Conservation (phyloP, 192 early-diverging fungal genomes). For the Coemansia sp. region DNA sequence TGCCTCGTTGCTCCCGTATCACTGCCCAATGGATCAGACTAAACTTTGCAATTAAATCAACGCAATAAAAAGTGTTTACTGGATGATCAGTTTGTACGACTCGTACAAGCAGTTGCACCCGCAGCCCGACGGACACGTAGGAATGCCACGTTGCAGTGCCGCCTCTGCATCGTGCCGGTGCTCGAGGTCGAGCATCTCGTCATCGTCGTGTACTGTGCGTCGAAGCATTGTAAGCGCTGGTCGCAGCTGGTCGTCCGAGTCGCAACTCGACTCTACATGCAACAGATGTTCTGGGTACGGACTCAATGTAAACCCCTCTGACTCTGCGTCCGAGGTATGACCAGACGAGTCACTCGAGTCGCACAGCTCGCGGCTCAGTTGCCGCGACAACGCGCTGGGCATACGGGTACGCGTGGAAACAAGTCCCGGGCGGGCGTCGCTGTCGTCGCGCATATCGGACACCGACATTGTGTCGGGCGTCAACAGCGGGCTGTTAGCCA, state of each 20-base stretch:
- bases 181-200: slow-evolving; percentile 5
- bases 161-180: slow-evolving; percentile 4
- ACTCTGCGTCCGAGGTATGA: background rate
- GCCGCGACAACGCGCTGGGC: slow-evolving; percentile 11
- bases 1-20: slow-evolving; percentile 38
- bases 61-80: background rate
- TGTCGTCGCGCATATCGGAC: background rate
- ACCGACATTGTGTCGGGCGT: too few relatives aligned
- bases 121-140: slow-evolving; percentile 49
- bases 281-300: background rate
- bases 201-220: background rate
- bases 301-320: background rate
- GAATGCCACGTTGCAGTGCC: slow-evolving; percentile 17
- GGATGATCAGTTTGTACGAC: slow-evolving; percentile 18
- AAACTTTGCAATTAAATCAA: background rate
- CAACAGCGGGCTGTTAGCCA: too few relatives aligned
- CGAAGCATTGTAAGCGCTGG: slow-evolving; percentile 3
- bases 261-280: slow-evolving; percentile 22
- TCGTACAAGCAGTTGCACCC: slow-evolving; percentile 50
- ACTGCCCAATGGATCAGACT: slow-evolving; percentile 3
- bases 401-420: background rate
- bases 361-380: slow-evolving; percentile 4
- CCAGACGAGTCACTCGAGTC: slow-evolving; percentile 1
- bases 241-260: slow-evolving; percentile 35
- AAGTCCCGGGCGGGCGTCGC: background rate